A percentile compares a stretch with the other conserved stretches of the same genome.
phyloP scores from a whole-genome alignment of 1,139 yeast species.

The Yarrowia galli region DNA sequence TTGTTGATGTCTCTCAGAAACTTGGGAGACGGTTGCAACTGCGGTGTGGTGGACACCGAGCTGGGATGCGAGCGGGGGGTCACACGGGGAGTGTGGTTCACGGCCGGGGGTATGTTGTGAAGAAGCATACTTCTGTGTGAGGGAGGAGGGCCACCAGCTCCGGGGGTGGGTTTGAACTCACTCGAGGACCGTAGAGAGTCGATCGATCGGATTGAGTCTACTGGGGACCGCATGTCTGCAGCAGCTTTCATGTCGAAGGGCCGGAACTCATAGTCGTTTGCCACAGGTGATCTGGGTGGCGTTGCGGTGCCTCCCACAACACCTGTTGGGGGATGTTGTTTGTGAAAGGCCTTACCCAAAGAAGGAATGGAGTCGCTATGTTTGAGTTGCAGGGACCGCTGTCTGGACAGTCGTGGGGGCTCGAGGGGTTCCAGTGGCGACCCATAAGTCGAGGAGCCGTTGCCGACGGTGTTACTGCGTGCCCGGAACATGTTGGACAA shows the following conservation, averaged over 20 bases:
- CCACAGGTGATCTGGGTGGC: conserved; percentile 28
- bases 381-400: conserved; percentile 28
- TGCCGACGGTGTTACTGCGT: conserved; percentile 24
- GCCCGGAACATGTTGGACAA: conserved; percentile 36
- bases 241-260: conserved; percentile 13
- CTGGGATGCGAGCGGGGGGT: conserved; percentile 30
- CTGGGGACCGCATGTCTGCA: neutral
- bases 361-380: conserved; percentile 27
- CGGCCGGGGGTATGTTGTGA: conserved; percentile 14
- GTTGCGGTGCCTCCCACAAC: conserved; percentile 13
- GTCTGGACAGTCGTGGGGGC: conserved; percentile 25
- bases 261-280: conserved; percentile 4
- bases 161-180: conserved; percentile 11
- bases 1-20: conserved; percentile 27
- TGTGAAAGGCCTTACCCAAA: conserved; percentile 11
- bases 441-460: neutral
- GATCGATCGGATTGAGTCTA: conserved; percentile 11
- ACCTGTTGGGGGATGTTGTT: neutral
- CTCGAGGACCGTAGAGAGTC: conserved; percentile 19
- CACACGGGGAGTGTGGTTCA: conserved; percentile 10
- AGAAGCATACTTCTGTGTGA: conserved; percentile 26
- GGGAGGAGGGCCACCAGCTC: neutral
- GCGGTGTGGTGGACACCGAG: conserved; percentile 24
- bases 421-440: conserved; percentile 10
- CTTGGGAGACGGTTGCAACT: conserved; percentile 33